Base-by-base conservation (phyloP, 495 filamentous ascomycete genomes). In the Daldinia caldariorum region DNA sequence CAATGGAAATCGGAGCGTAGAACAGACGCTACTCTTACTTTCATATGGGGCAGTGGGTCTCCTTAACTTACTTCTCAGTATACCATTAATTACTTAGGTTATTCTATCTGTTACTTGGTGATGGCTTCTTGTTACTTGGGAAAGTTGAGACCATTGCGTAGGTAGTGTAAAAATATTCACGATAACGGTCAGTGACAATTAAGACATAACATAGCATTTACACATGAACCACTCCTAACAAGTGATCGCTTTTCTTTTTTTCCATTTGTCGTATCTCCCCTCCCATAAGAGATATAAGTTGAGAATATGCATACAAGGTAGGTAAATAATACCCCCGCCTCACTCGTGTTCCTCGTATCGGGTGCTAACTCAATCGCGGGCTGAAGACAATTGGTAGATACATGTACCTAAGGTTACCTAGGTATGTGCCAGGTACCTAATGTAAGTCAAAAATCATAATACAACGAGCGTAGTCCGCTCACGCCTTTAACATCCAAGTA, bases 161-260 rank as follows among this genome's bases (percentile, higher is more conserved):
- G 26, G 1, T 26, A 26, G 26, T 26, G 26, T 45, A 54, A 34
- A 35, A 53, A 45, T 58, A 54, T 59, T 49, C 56, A 64, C n/a
- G 56, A 63, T 51, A 56, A 64, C 50, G 55, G 64, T 14, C 22
- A 64, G 14, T 22, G 37, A 63, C 18, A 18, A 62, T 53, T 18
- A 39, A 53, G 35, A 22, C 9, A 10, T 22, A 9, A 32, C 35
- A 10, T 35, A 5, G 18, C 16, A n/a, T 22, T 62, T 43, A 22
- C 50, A 50, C 34, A 10, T 31, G 8, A 32, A 31, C 26, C 1
- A 38, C 4, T 39, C 18, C 6, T 38, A 38, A 61, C 9, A 22
- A 12, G 13, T 26, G 26, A 26, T 26, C n/a, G 3, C 26, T 26
- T 3, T 26, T 26, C 26, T 26, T 26, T 37, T 56, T 37, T 6